These are phyloP conservation scores for Mallotus japonicus DNA, from an alignment of 441 rosid genomes.

Conservation along the genomic window DNA sequence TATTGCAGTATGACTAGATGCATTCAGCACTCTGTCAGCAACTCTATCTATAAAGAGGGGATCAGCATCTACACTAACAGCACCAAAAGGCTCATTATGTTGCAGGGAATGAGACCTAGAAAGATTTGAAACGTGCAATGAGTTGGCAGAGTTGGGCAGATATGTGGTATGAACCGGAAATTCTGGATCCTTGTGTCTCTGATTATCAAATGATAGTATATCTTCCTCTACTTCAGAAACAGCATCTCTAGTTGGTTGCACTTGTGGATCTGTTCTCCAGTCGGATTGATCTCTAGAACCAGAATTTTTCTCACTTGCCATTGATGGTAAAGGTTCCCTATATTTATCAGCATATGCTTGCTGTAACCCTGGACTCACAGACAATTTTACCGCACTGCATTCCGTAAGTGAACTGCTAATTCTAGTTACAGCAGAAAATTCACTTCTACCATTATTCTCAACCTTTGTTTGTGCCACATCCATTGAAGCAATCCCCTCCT, in stretches of 20 bases:
- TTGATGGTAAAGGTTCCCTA: slow-evolving; percentile 34
- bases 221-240: slow-evolving; percentile 59
- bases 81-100: slow-evolving; percentile 37
- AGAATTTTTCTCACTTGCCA: slow-evolving; percentile 23
- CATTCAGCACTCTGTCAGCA: slow-evolving; percentile 30
- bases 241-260: slow-evolving; percentile 27
- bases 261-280: slow-evolving; percentile 42
- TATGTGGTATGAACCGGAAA: slow-evolving; percentile 36
- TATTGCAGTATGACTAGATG: slow-evolving; percentile 32
- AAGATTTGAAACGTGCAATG: slow-evolving; percentile 39
- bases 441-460: slow-evolving; percentile 30
- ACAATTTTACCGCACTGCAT: slow-evolving; percentile 36
- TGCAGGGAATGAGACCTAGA: slow-evolving; percentile 51
- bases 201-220: slow-evolving; percentile 61
- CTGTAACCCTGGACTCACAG: slow-evolving; percentile 36
- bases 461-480: slow-evolving; percentile 42
- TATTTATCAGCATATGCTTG: slow-evolving; percentile 38
- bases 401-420: slow-evolving; percentile 38
- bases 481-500: slow-evolving; percentile 19
- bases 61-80: slow-evolving; percentile 34
- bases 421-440: slow-evolving; percentile 31
- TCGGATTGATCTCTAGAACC: slow-evolving; percentile 35
- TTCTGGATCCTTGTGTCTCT: slow-evolving; percentile 63
- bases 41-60: slow-evolving; percentile 36
- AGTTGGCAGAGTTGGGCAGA: slow-evolving; percentile 46